Evolutionary conservation across 106 monocot species (phyloP).

Genomic region (Dendrobium nobile): DNA sequence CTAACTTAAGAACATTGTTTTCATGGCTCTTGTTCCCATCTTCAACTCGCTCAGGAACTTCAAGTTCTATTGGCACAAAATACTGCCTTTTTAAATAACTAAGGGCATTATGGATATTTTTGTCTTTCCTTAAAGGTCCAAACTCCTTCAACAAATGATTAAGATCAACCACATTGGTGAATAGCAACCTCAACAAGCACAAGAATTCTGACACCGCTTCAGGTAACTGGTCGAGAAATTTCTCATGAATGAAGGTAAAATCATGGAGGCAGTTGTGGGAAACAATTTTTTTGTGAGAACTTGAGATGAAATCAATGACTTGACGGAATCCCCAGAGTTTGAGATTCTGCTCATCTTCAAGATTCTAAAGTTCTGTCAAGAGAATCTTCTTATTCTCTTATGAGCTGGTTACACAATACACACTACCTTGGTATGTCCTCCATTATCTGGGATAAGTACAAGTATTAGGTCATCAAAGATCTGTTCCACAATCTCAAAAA

Average conservation of each 20-base stretch:
- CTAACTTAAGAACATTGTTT: slow-evolving; percentile 52
- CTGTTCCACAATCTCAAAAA: too few species aligned
- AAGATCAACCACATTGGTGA: slow-evolving; percentile 63
- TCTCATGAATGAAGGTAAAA: slow-evolving; percentile 37
- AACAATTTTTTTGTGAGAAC: too few species aligned
- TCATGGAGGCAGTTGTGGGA: too few species aligned
- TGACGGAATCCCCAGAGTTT: slow-evolving; percentile 78
- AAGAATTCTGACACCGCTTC: slow-evolving; percentile 63
- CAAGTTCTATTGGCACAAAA: slow-evolving; percentile 6
- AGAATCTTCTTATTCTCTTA: slow-evolving; percentile 73
- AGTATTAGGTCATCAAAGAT: too few species aligned
- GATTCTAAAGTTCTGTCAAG: slow-evolving; percentile 59
- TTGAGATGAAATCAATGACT: slow-evolving; percentile 16
- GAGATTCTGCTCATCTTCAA: slow-evolving; percentile 61
- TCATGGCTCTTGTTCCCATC: slow-evolving; percentile 32
- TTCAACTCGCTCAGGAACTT: slow-evolving; percentile 47
- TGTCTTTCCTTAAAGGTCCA: slow-evolving; percentile 59
- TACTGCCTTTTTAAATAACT: slow-evolving; percentile 62
- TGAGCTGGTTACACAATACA: slow-evolving; percentile 56
- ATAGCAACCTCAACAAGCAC: slow-evolving; percentile 69
- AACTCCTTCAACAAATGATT: slow-evolving; percentile 15
- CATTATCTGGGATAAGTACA: neutral
- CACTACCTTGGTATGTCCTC: slow-evolving; percentile 40
- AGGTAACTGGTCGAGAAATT: slow-evolving; percentile 68
- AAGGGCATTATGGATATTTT: slow-evolving; percentile 42